Base-by-base conservation (phyloP, 2,329 filamentous ascomycete species). In the Tolypocladium tropicale region DNA sequence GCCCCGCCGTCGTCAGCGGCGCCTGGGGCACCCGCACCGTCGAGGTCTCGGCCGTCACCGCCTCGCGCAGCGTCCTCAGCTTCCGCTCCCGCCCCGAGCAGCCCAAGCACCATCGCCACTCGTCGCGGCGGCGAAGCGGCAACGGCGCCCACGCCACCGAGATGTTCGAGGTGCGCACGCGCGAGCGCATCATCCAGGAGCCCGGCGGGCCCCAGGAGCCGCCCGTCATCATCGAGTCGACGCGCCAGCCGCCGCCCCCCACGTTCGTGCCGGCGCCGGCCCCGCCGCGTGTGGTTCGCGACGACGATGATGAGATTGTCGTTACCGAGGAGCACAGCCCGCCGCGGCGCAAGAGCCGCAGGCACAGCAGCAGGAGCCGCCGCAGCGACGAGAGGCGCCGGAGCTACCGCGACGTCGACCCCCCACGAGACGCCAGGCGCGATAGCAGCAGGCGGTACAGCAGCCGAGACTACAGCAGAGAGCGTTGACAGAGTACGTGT, bases 271-370 rank as follows among this genome's bases (percentile, higher is more conserved):
- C 61, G 54, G 57, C 57, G 56, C 57, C 59, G 39, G 61, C 61
- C 7, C 64, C 65, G 41, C 68, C 70, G 10, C 66, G 65, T 18
- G 64, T 63, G 16, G 61, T 64, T 9, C 62, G 61, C 12, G 65
- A 68, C 48, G 61, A 69, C 52, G 56, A 65, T 53, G 66, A 71
- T 49, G 74, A 78, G 67, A 67, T 71, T 16, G 64, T 71, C 1
- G 69, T 72, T 18, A 65, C 69, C 48, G 69, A 72, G 59, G 69
- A 72, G 62, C 64, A 69, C 48, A 53, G 41, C 32, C 41, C 55
- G 21, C 64, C 61, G 53, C 64, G 58, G 46, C 55, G 36, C 58
- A 64, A 57, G 32, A 62, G 63, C 36, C 59, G 63, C 33, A 59
- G 63, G 23, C 51, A 56, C 10, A 61, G 61, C 52, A 53, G 60